Percentiles rank a stretch among this genome's conserved stretches.
phyloP scores from a whole-genome alignment of 495 filamentous ascomycete species.

The Podospora didyma region DNA sequence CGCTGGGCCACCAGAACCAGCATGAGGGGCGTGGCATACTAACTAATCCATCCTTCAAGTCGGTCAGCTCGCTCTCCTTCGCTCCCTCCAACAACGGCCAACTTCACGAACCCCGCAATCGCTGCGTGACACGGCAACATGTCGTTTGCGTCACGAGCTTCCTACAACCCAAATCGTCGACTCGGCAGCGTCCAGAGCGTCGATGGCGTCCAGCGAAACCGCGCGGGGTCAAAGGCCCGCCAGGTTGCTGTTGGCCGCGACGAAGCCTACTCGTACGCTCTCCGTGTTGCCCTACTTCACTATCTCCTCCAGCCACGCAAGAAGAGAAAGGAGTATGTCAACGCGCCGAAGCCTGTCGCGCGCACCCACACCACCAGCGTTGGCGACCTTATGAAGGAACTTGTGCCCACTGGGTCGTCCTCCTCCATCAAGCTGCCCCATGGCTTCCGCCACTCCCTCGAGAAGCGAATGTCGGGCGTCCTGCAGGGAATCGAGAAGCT shows the following conservation, averaged over 20 bases:
- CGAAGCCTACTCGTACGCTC: constrained; percentile 84
- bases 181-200: constrained; percentile 34
- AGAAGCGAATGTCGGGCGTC: constrained; percentile 79
- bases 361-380: constrained; percentile 68
- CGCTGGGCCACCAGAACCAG: neutral
- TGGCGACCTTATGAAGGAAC: constrained; percentile 59
- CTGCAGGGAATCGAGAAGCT: constrained; percentile 59
- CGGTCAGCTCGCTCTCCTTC: neutral
- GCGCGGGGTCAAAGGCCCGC: constrained; percentile 34
- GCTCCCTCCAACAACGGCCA: neutral
- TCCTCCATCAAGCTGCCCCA: constrained; percentile 44
- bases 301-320: constrained; percentile 89
- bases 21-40: constrained; percentile 11
- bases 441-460: constrained; percentile 62
- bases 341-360: constrained; percentile 54
- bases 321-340: constrained; percentile 79
- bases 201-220: constrained; percentile 29
- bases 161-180: constrained; percentile 36
- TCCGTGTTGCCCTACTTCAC: constrained; percentile 86
- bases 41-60: neutral
- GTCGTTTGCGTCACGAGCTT: constrained; percentile 39
- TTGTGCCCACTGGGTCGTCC: constrained; percentile 39
- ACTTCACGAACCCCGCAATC: constrained; percentile 6
- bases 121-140: constrained; percentile 25
- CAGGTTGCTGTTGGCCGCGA: constrained; percentile 47